Conservation (phyloP, 2,329 filamentous ascomycete genomes). For the Xylariaceae sp. region DNA sequence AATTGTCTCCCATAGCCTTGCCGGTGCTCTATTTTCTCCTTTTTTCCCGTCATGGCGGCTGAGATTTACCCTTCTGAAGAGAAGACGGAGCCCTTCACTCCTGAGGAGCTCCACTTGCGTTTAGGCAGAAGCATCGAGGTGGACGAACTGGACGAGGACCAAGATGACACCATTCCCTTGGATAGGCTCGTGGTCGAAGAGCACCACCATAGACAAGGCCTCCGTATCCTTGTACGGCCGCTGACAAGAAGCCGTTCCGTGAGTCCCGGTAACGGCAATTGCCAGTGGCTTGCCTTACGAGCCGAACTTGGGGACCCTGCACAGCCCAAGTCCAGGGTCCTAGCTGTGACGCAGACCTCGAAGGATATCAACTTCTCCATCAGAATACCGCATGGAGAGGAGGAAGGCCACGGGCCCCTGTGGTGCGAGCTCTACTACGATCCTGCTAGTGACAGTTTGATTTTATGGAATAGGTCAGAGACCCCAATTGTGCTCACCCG, state of each 20-base stretch:
- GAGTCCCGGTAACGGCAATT: slow-evolving; percentile 51
- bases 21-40: too few relatives aligned
- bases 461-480: slow-evolving; percentile 51
- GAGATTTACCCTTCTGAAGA: slow-evolving; percentile 44
- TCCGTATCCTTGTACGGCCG: slow-evolving; percentile 53
- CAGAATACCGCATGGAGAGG: slow-evolving; percentile 44
- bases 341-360: slow-evolving; percentile 55
- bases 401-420: slow-evolving; percentile 42
- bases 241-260: slow-evolving; percentile 49
- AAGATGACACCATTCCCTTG: slow-evolving; percentile 44
- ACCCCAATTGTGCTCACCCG: slow-evolving; percentile 46
- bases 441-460: slow-evolving; percentile 52
- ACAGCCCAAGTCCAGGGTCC: slow-evolving; percentile 49
- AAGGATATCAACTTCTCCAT: slow-evolving; percentile 57
- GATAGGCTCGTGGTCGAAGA: slow-evolving; percentile 48
- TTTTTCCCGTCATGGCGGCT: slow-evolving; percentile 38
- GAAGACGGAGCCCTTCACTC: slow-evolving; percentile 54
- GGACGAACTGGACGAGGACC: slow-evolving; percentile 36
- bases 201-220: slow-evolving; percentile 48
- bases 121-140: slow-evolving; percentile 40
- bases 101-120: slow-evolving; percentile 49
- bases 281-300: slow-evolving; percentile 51
- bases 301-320: slow-evolving; percentile 48
- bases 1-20: slow-evolving; percentile 7
- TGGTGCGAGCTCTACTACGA: slow-evolving; percentile 59